phyloP scores from a whole-genome alignment of 176 grass and related monocot species.

The Elaeis guineensis region DNA sequence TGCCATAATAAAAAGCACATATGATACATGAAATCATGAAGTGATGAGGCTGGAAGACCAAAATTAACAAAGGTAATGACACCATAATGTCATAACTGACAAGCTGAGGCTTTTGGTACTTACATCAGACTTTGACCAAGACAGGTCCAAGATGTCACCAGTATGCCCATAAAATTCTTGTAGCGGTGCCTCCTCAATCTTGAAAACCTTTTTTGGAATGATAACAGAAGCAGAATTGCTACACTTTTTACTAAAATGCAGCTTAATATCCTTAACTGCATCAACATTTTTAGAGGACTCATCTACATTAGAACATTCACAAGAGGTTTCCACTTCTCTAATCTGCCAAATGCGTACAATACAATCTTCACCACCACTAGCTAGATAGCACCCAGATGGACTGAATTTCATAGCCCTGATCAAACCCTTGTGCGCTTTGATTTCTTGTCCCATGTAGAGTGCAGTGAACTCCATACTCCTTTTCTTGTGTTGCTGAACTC shows the following conservation, averaged over 20 bases:
- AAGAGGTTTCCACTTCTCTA: conserved; percentile 49
- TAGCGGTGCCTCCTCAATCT: conserved; percentile 55
- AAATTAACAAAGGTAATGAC: background rate
- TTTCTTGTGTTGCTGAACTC: conserved; percentile 55
- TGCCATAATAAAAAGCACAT: too few relatives aligned
- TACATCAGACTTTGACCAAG: conserved; percentile 86
- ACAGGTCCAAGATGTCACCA: conserved; percentile 67
- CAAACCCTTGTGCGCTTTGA: conserved; percentile 75
- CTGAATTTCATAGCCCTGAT: conserved; percentile 82
- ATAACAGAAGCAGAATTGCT: conserved; percentile 35
- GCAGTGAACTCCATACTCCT: conserved; percentile 60
- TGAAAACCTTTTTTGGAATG: conserved; percentile 48
- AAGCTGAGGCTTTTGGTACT: conserved; percentile 5
- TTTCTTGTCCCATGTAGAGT: conserved; percentile 75
- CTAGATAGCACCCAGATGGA: conserved; percentile 73
- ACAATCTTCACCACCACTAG: conserved; percentile 82
- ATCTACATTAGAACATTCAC: conserved; percentile 24
- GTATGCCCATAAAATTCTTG: conserved; percentile 75
- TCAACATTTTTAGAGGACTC: conserved; percentile 20
- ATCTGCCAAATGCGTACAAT: conserved; percentile 68
- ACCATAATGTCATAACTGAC: background rate
- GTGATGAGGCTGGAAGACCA: too few relatives aligned
- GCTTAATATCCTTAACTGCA: conserved; percentile 35
- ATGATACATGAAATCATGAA: too few relatives aligned
- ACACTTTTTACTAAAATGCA: conserved; percentile 22